Percentiles rank a stretch among this genome's conserved stretches.
Conservation (phyloP, 306 rosid genomes). For the Senna siamea region DNA sequence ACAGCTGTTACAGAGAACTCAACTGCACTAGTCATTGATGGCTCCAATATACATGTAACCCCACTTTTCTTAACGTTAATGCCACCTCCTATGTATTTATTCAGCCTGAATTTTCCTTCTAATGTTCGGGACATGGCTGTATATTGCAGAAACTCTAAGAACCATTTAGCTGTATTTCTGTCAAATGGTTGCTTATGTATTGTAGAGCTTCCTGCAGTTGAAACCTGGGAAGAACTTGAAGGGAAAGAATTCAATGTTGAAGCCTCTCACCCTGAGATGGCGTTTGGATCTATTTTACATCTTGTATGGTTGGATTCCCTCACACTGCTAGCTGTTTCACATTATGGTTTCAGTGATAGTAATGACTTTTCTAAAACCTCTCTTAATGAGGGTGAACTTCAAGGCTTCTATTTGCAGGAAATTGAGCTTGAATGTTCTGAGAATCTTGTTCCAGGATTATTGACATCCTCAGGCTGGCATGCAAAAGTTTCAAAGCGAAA, state of each 20-base stretch:
- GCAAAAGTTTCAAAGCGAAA: constrained; percentile 60
- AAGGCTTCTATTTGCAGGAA: constrained; percentile 75
- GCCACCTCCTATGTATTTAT: constrained; percentile 92
- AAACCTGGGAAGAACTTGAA: constrained; percentile 92
- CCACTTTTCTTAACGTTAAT: constrained; percentile 72
- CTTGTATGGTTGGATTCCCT: constrained; percentile 81
- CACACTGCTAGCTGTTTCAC: constrained; percentile 73
- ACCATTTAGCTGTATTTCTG: constrained; percentile 67
- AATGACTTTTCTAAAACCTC: constrained; percentile 45
- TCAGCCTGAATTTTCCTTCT: constrained; percentile 72
- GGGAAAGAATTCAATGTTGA: constrained; percentile 73
- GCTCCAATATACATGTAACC: constrained; percentile 65
- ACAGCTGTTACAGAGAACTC: constrained; percentile 81
- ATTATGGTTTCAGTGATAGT: constrained; percentile 68
- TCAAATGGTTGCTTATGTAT: constrained; percentile 76
- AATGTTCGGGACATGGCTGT: constrained; percentile 67
- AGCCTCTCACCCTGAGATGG: constrained; percentile 52
- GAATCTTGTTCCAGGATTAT: constrained; percentile 67
- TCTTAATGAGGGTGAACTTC: constrained; percentile 44
- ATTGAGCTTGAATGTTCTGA: constrained; percentile 75
- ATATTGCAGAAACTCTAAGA: constrained; percentile 69
- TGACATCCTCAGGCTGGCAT: constrained; percentile 86
- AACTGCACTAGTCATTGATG: constrained; percentile 76
- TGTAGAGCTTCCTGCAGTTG: constrained; percentile 82
- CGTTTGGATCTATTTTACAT: constrained; percentile 71